Conservation (phyloP, 2,329 filamentous ascomycete species). For the Xylogone sp. region DNA sequence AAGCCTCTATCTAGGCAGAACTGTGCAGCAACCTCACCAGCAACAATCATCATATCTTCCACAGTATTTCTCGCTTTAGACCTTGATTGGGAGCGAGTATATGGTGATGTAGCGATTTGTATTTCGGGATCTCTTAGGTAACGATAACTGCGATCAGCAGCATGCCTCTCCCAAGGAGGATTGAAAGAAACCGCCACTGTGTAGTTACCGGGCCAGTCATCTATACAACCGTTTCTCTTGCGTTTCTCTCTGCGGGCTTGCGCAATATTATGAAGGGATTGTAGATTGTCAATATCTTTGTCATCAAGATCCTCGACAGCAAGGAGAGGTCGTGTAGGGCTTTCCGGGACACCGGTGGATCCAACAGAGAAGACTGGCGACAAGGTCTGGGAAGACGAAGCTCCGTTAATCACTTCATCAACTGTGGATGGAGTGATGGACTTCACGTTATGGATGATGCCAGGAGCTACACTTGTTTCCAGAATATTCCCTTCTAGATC, state of each 20-base stretch:
- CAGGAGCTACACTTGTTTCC: conserved; percentile 51
- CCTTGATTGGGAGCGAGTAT: background rate
- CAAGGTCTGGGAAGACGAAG: background rate
- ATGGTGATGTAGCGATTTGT: conserved; percentile 8
- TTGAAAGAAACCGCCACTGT: conserved; percentile 13
- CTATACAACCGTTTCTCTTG: conserved; percentile 10
- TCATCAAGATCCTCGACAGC: conserved; percentile 36
- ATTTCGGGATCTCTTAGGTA: conserved; percentile 23
- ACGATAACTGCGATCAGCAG: conserved; percentile 1
- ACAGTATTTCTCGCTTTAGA: conserved; percentile 35
- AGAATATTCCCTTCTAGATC: conserved; percentile 49
- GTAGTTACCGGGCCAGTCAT: background rate
- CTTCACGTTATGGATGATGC: conserved; percentile 49
- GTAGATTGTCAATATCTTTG: conserved; percentile 41
- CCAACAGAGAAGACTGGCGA: conserved; percentile 10
- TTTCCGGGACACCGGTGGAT: conserved; percentile 3
- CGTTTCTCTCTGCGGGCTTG: conserved; percentile 26
- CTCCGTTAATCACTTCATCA: conserved; percentile 26
- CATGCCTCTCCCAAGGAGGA: background rate
- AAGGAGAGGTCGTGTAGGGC: conserved; percentile 39
- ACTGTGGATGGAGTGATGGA: conserved; percentile 53
- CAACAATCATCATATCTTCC: conserved; percentile 54
- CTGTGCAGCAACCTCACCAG: conserved; percentile 55
- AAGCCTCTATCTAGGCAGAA: conserved; percentile 58
- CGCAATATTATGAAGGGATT: conserved; percentile 44